A percentile compares a stretch with the other conserved stretches of the same genome.
These are phyloP conservation scores for Sclerotinia nivalis DNA, from an alignment of 2,329 filamentous ascomycete genomes.

Conservation along the genomic window DNA sequence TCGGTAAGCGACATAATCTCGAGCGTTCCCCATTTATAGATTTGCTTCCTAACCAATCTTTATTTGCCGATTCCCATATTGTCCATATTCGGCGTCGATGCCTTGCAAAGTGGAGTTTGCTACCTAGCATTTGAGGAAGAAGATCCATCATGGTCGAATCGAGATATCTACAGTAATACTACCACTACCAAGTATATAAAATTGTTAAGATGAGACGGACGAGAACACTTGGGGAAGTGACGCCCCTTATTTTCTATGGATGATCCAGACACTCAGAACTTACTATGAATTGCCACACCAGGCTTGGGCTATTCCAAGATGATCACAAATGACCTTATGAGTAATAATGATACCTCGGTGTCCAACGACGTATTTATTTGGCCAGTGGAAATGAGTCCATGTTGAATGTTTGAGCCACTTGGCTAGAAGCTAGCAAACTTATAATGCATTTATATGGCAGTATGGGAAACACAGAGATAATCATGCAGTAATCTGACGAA, in stretches of 20 bases:
- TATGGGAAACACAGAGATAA: not conserved
- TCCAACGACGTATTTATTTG: not conserved
- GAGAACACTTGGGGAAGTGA: not conserved
- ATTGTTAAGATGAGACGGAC: not conserved
- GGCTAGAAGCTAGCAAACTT: not conserved
- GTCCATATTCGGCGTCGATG: not conserved
- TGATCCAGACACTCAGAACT: not conserved
- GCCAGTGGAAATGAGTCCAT: not conserved
- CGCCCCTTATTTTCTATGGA: no score
- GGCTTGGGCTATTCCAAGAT: not conserved
- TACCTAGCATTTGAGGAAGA: constrained; percentile 3
- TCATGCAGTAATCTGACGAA: not conserved
- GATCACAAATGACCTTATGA: not conserved
- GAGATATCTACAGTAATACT: not conserved
- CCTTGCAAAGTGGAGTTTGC: not conserved
- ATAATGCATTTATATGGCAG: not conserved
- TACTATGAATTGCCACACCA: not conserved
- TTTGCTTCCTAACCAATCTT: not conserved
- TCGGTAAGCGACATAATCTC: not conserved
- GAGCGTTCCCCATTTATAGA: not conserved
- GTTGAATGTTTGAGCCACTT: not conserved
- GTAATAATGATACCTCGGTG: not conserved
- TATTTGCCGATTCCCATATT: not conserved
- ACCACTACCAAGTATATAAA: not conserved
- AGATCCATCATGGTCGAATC: not conserved